Evolutionary conservation across 2,329 filamentous ascomycete genomes (phyloP), one percentile per base, ranked within the genome.

Genomic region (Phaeosphaeriaceae sp.): DNA sequence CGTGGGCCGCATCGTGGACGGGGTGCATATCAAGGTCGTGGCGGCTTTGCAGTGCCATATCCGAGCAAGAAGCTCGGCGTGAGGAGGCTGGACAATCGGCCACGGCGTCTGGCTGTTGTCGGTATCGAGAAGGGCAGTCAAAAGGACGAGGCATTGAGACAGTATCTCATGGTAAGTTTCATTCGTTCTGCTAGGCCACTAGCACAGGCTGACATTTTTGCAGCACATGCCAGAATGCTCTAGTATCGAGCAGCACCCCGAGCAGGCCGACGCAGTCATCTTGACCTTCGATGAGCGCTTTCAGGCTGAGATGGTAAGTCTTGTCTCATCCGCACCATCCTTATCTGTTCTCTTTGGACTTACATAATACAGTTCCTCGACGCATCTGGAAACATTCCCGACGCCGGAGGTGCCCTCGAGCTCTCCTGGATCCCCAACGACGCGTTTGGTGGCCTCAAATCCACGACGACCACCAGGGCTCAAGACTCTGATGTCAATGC

Each of bases 31-130:
- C 79, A 81, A 48, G 83, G 82, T 2, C 79, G 79, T 26, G 80
- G 79, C 6, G 66, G 61, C 35, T 52, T 42, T 28, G 67, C 66
- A 21, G 58, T 78, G 35, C 75, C 78, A 9, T 69, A 66, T 26
- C 52, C 55, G 19, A 58, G 60, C 46, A 64, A 50, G 42, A 67
- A 69, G 19, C 80, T 80, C 24, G 82, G 89, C 65, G 84, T 86
- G 17, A 81, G 84, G 66, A 89, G 89, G 19, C 82, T 95, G 22
- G 92, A 95, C 70, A 93, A 94, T 73, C 84, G 92, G 47, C 89
- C 92, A 0, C 90, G 86, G 73, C 88, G 84, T 61, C 81, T 95
- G 10, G 84, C 85, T 6, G 78, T 94, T 23, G 82, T 83, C 8
- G 89, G 88, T 2, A 84, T 87, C 11, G 88, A 88, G 76, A 88